These are phyloP conservation scores for Xylaria sp. DNA, from an alignment of 2,329 filamentous ascomycete species.

Conservation along the genomic window DNA sequence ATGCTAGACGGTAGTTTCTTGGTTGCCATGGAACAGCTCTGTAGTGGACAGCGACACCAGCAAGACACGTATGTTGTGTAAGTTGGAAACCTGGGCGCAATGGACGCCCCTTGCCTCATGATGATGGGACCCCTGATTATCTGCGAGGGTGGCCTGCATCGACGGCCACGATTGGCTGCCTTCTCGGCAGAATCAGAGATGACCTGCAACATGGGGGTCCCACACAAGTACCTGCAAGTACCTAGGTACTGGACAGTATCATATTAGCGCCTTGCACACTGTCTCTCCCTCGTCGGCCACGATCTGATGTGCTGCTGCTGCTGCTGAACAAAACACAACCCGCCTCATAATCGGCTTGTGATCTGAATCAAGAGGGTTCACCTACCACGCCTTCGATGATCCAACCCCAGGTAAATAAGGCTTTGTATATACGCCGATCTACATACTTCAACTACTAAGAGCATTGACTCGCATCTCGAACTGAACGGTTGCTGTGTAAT, in stretches of 20 bases:
- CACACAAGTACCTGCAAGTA: slow-evolving; percentile 41
- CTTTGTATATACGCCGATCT: not conserved
- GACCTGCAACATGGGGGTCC: slow-evolving; percentile 43
- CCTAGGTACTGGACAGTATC: slow-evolving; percentile 37
- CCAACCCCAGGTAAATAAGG: not conserved
- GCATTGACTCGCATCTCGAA: not conserved
- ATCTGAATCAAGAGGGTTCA: slow-evolving; percentile 5
- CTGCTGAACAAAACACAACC: slow-evolving; percentile 18
- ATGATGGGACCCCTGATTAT: slow-evolving; percentile 45
- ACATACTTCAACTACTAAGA: slow-evolving; percentile 1
- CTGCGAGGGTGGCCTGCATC: slow-evolving; percentile 37
- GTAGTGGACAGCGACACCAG: slow-evolving; percentile 24
- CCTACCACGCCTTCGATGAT: not conserved
- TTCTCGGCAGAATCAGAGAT: slow-evolving; percentile 43
- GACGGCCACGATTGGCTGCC: slow-evolving; percentile 45
- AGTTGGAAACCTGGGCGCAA: slow-evolving; percentile 37
- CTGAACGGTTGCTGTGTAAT: not conserved
- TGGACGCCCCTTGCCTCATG: slow-evolving; percentile 47
- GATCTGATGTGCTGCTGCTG: slow-evolving; percentile 2
- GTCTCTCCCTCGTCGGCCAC: slow-evolving; percentile 20
- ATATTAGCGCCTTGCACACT: slow-evolving; percentile 20
- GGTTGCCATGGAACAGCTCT: slow-evolving; percentile 29
- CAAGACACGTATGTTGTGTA: slow-evolving; percentile 39
- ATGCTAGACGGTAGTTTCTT: not conserved
- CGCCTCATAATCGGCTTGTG: not conserved